phyloP scores from a whole-genome alignment of 2,329 filamentous ascomycete species.

The Falciphora oryzae region DNA sequence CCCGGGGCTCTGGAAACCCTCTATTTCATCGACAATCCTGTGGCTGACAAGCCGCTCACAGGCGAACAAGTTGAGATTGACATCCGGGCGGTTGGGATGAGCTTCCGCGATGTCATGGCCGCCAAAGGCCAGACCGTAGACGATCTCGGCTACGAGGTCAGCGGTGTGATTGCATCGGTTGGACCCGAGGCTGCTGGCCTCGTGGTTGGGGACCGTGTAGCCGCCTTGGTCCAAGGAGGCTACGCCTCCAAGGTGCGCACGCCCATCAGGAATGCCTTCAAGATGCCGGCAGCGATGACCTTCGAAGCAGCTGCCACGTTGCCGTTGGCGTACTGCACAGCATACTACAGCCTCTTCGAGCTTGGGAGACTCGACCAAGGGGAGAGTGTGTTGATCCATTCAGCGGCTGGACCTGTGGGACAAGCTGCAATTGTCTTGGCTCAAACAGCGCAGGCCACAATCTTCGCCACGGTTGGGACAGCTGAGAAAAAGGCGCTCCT shows the following conservation, averaged over 20 bases:
- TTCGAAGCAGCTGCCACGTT: constrained; percentile 34
- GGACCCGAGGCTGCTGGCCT: constrained; percentile 21
- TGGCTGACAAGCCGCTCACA: constrained; percentile 20
- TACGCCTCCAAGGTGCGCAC: constrained; percentile 30
- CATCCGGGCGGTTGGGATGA: constrained; percentile 38
- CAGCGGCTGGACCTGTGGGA: constrained; percentile 32
- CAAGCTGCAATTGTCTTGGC: constrained; percentile 34
- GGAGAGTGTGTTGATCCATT: constrained; percentile 35
- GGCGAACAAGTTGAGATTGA: constrained; percentile 36
- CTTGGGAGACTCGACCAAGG: constrained; percentile 31
- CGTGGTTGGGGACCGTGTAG: constrained; percentile 30
- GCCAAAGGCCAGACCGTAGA: constrained; percentile 32
- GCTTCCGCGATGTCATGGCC: constrained; percentile 40
- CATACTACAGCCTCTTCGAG: constrained; percentile 33
- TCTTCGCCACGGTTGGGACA: constrained; percentile 37
- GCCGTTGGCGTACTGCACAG: constrained; percentile 35
- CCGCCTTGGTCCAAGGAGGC: constrained; percentile 27
- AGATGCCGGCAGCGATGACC: constrained; percentile 30
- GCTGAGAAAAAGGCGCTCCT: constrained; percentile 34
- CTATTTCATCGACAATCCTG: constrained; percentile 33
- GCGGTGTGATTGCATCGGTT: constrained; percentile 26
- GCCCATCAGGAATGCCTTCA: constrained; percentile 23
- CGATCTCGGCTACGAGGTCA: constrained; percentile 34
- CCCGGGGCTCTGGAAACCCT: constrained; percentile 33
- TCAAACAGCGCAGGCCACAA: constrained; percentile 30